These are phyloP conservation scores for Phaeosphaeria sp. DNA, from an alignment of 2,329 filamentous ascomycete genomes.

Conservation along the genomic window DNA sequence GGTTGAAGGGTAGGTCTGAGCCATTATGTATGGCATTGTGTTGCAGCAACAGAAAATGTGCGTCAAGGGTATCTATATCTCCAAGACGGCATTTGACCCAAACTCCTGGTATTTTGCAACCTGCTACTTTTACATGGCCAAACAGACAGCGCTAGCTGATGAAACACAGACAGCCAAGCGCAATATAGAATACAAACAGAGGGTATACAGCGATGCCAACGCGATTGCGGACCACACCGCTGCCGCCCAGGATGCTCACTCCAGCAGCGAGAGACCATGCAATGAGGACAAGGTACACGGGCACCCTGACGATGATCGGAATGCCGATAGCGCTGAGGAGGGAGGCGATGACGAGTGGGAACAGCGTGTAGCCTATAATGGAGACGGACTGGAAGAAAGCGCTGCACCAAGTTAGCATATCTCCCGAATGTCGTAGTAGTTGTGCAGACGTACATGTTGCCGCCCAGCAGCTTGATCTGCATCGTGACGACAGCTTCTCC, in stretches of 20 bases:
- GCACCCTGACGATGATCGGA: conserved; percentile 81
- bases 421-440: too few relatives aligned
- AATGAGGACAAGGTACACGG: conserved; percentile 87
- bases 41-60: not conserved
- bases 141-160: conserved; percentile 71
- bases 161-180: conserved; percentile 93
- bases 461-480: conserved; percentile 95
- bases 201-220: conserved; percentile 95
- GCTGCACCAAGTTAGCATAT: conserved; percentile 58
- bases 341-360: conserved; percentile 92
- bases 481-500: conserved; percentile 96
- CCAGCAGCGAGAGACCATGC: conserved; percentile 94
- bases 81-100: not conserved
- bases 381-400: conserved; percentile 98
- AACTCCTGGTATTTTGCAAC: conserved; percentile 15
- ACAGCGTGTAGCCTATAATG: conserved; percentile 98
- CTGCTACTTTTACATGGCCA: conserved; percentile 12
- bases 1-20: not conserved
- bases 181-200: conserved; percentile 92
- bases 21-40: not conserved
- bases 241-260: conserved; percentile 93
- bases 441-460: conserved; percentile 81
- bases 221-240: conserved; percentile 92
- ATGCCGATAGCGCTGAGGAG: conserved; percentile 84
- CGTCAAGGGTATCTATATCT: not conserved